Evolutionary conservation across 257 asterid species (phyloP).

Genomic region (Solanum pinnatisectum): DNA sequence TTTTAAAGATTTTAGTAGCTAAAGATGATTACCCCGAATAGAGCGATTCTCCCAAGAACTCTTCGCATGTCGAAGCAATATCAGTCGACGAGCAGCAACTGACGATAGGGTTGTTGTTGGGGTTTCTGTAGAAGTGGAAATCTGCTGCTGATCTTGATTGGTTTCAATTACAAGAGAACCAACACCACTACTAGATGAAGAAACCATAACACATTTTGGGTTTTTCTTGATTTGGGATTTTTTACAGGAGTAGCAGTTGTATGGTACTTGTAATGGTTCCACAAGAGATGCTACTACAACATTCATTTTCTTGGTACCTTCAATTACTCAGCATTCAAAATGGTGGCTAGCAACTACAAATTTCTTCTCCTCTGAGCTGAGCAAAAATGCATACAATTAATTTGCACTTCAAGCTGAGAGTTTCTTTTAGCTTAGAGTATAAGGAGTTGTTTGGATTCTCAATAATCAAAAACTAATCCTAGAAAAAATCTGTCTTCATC

Average conservation of each 20-base stretch:
- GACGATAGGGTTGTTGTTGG: neutral
- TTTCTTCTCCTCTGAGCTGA: neutral
- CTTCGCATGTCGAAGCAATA: constrained; percentile 4
- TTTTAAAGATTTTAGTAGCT: neutral
- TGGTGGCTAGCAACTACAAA: neutral
- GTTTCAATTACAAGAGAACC: neutral
- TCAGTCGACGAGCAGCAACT: neutral
- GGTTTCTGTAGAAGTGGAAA: neutral
- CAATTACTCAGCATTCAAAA: neutral
- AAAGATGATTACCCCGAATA: neutral
- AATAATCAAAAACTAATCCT: neutral
- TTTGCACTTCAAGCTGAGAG: neutral
- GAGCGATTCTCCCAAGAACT: constrained; percentile 6
- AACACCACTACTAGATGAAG: neutral
- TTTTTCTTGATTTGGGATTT: neutral
- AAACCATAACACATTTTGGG: neutral
- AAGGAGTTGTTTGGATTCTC: neutral
- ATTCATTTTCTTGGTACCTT: neutral
- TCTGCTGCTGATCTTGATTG: neutral
- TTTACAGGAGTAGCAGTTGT: neutral
- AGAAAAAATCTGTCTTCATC: neutral
- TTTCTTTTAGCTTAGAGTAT: neutral
- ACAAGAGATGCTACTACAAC: neutral
- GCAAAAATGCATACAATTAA: neutral
- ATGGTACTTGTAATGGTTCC: neutral